phyloP scores from a whole-genome alignment of 1,139 yeast genomes.

The Taiozyma sp. region DNA sequence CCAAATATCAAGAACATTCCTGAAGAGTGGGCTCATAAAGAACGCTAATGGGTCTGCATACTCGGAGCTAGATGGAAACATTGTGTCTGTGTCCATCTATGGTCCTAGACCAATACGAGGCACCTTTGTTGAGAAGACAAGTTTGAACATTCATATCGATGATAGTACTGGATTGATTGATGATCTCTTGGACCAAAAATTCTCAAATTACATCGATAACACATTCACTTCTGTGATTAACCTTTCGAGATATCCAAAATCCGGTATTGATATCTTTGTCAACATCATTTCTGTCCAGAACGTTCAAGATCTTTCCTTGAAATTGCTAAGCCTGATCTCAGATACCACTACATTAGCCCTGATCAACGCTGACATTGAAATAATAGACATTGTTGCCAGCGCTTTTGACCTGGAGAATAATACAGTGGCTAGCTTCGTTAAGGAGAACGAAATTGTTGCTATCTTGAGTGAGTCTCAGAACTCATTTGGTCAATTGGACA shows the following conservation, averaged over 20 bases:
- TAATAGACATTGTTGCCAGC: slow-evolving; percentile 73
- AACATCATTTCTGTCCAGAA: slow-evolving; percentile 51
- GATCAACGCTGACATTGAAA: slow-evolving; percentile 79
- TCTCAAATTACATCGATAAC: slow-evolving; percentile 29
- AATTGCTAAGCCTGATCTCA: slow-evolving; percentile 21
- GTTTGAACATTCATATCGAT: slow-evolving; percentile 63
- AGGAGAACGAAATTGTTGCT: slow-evolving; percentile 31
- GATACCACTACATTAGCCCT: slow-evolving; percentile 51
- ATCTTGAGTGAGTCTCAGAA: slow-evolving; percentile 27
- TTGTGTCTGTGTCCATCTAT: slow-evolving; percentile 63
- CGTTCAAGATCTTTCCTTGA: slow-evolving; percentile 22
- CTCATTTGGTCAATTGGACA: slow-evolving; percentile 20
- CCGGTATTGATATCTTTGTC: slow-evolving; percentile 79
- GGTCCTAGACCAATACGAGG: slow-evolving; percentile 91
- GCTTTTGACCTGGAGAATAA: slow-evolving; percentile 42
- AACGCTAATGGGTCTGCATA: slow-evolving; percentile 86
- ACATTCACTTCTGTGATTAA: slow-evolving; percentile 41
- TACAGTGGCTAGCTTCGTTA: slow-evolving; percentile 29
- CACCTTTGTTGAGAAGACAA: slow-evolving; percentile 65
- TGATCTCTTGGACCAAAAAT: slow-evolving; percentile 27
- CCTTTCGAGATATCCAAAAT: slow-evolving; percentile 79
- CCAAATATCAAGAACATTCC: slow-evolving; percentile 29
- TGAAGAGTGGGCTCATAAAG: slow-evolving; percentile 59
- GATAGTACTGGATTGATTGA: slow-evolving; percentile 29
- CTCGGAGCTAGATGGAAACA: slow-evolving; percentile 56